Percentiles rank a stretch among this genome's conserved stretches.
Evolutionary conservation across 23 red algal species (phyloP).

Genomic region (Gracilaria gracilis): DNA sequence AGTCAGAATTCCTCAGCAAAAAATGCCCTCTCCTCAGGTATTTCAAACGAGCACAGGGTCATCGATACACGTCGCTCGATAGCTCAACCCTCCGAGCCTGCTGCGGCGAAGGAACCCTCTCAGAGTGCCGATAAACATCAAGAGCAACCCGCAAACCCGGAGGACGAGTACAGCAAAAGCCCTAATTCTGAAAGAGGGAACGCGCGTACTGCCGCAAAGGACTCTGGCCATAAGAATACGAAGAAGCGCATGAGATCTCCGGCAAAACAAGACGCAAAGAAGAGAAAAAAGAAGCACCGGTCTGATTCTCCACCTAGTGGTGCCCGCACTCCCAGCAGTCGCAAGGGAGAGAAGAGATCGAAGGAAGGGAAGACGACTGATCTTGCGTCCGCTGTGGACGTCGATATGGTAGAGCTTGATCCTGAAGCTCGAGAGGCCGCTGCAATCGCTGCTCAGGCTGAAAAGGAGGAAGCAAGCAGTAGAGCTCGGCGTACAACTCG

Average conservation of each 20-base stretch:
- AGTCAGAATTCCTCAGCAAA: slow-evolving; percentile 22
- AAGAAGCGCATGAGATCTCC: slow-evolving; percentile 48
- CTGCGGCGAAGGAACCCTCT: neutral
- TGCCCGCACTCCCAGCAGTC: slow-evolving; percentile 7
- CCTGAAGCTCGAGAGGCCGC: slow-evolving; percentile 68
- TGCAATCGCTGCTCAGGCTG: slow-evolving; percentile 69
- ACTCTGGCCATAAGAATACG: neutral
- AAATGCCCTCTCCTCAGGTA: neutral
- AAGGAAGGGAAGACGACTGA: slow-evolving; percentile 18
- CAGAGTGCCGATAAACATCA: neutral
- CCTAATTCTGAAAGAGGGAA: neutral
- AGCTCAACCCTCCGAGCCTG: neutral
- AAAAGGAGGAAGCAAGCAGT: slow-evolving; percentile 68
- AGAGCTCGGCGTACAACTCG: slow-evolving; percentile 71
- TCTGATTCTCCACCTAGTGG: slow-evolving; percentile 33
- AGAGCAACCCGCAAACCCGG: neutral
- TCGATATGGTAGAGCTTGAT: slow-evolving; percentile 53
- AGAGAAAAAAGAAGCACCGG: slow-evolving; percentile 27
- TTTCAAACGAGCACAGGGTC: neutral
- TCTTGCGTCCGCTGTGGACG: slow-evolving; percentile 3
- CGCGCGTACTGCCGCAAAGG: neutral
- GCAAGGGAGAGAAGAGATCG: slow-evolving; percentile 25
- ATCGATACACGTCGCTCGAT: neutral
- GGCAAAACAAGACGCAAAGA: slow-evolving; percentile 28
- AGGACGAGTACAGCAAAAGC: neutral